Conservation (phyloP, 495 filamentous ascomycete species). For the Hyaloscypha variabilis region DNA sequence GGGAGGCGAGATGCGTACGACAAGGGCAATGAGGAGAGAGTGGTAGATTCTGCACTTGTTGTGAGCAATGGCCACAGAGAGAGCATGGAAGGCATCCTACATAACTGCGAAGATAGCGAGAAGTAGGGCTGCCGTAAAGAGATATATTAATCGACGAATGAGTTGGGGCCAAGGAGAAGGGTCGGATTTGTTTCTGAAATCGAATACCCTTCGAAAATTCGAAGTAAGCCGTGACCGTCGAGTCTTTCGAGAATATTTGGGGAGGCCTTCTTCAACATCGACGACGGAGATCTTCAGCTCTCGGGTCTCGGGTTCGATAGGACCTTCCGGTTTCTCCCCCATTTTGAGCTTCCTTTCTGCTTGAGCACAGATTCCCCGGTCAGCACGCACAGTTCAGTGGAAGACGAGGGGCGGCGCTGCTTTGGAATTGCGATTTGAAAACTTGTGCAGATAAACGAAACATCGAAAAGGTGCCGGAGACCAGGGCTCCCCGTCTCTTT, state of each 20-base stretch:
- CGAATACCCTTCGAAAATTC: conserved; percentile 4
- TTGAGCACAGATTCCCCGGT: neutral
- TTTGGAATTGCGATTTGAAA: no score
- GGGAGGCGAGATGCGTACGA: conserved; percentile 11
- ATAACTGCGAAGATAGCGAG: conserved; percentile 11
- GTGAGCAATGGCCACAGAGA: neutral
- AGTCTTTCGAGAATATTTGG: neutral
- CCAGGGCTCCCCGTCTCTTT: neutral
- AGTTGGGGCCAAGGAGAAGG: conserved; percentile 19
- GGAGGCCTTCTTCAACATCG: conserved; percentile 2
- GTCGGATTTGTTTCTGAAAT: conserved; percentile 6
- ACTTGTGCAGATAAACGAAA: no score
- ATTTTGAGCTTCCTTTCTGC: neutral
- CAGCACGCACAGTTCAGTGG: neutral
- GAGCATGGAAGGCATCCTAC: neutral
- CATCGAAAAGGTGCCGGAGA: neutral
- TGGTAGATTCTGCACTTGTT: conserved; percentile 12
- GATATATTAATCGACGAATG: conserved; percentile 6
- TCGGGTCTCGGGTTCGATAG: neutral
- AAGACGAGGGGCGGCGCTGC: no score
- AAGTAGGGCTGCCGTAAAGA: conserved; percentile 1
- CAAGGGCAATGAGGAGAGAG: conserved; percentile 16
- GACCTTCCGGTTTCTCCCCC: neutral
- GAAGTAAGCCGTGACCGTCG: conserved; percentile 2
- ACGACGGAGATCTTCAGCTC: conserved; percentile 3